Percentiles rank a stretch among this genome's conserved stretches.
phyloP scores from a whole-genome alignment of 192 early-diverging fungal species.

The Backusella tuberculispora region DNA sequence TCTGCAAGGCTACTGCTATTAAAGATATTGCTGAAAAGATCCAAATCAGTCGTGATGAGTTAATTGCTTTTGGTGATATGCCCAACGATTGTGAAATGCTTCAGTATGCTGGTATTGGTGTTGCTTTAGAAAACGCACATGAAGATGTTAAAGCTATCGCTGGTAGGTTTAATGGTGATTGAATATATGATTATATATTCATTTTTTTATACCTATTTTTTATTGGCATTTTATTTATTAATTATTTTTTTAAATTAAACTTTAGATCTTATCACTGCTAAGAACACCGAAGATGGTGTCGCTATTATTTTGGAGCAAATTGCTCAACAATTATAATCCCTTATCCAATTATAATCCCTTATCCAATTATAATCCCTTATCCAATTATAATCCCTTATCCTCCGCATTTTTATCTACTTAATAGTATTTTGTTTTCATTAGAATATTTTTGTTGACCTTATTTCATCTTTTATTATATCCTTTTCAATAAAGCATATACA shows the following conservation, averaged over 20 bases:
- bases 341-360: not conserved
- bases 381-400: not conserved
- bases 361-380: constrained; percentile 1
- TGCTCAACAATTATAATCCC: constrained; percentile 1
- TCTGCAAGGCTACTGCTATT: constrained; percentile 50
- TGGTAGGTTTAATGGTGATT: constrained; percentile 13
- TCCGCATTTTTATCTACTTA: not conserved
- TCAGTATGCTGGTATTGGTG: constrained; percentile 44
- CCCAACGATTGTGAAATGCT: constrained; percentile 57
- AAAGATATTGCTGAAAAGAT: constrained; percentile 35
- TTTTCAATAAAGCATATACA: not conserved
- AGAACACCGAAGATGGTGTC: constrained; percentile 48
- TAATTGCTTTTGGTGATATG: constrained; percentile 56
- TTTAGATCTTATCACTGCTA: constrained; percentile 38
- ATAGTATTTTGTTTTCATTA: not conserved
- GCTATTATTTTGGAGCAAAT: constrained; percentile 37
- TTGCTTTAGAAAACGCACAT: constrained; percentile 36
- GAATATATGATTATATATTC: not conserved
- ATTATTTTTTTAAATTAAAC: not conserved
- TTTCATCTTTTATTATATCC: not conserved
- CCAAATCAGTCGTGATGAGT: constrained; percentile 21
- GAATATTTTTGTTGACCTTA: not conserved
- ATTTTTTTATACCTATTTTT: not conserved
- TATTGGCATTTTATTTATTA: not conserved
- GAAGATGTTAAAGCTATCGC: constrained; percentile 29